Evolutionary conservation across 306 rosid genomes (phyloP).

Genomic region (Acacia melanoxylon): DNA sequence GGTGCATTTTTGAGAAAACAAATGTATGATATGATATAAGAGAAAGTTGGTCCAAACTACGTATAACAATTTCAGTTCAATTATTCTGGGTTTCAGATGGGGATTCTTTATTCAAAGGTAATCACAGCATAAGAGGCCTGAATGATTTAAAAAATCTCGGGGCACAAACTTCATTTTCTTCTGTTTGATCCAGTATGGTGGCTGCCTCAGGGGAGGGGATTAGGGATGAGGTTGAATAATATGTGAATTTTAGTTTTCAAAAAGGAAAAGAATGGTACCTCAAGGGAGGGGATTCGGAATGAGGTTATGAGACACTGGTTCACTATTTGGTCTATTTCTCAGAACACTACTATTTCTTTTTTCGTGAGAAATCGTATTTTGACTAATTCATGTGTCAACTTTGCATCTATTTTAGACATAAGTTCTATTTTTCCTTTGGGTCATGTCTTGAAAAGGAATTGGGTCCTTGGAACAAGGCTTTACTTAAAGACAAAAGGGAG

Average conservation of each 20-base stretch:
- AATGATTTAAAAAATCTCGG: background rate
- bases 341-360: background rate
- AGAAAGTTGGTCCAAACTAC: conserved; percentile 14
- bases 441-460: background rate
- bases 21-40: background rate
- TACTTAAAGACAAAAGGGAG: background rate
- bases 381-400: background rate
- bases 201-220: conserved; percentile 5
- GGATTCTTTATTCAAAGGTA: conserved; percentile 14
- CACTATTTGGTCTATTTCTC: background rate
- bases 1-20: background rate
- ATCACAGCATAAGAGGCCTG: background rate
- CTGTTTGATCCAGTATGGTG: background rate
- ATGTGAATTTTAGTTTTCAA: background rate
- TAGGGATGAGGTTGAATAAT: conserved; percentile 3
- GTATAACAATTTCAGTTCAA: background rate
- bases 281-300: background rate
- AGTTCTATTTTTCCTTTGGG: conserved; percentile 4
- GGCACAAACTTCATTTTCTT: conserved; percentile 6
- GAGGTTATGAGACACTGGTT: background rate
- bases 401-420: background rate
- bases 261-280: background rate
- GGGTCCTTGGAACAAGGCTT: background rate
- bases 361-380: too few species aligned
- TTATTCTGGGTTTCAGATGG: conserved; percentile 18